Base-by-base conservation (phyloP, 1,284 basidiomycete genomes). In the Cryptococcus maquisensis region DNA sequence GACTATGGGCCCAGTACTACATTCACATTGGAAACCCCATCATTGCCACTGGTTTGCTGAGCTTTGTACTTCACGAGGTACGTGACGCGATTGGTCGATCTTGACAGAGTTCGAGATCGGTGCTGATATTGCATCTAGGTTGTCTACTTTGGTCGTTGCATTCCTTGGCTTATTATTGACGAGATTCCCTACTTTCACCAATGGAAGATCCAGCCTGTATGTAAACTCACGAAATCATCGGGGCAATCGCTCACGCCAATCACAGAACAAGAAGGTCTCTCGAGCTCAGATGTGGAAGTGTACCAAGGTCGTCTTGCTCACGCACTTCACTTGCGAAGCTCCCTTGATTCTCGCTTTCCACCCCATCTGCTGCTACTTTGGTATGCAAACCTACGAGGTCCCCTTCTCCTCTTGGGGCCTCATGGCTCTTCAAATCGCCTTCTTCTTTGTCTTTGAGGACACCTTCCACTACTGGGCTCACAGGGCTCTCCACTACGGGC, bases 281-380 rank as follows among this genome's bases (percentile, higher is more conserved):
- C 64, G 82, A 0, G 78, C 80, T 55, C 90, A 97, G 72, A 92
- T 98, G 76, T 96, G 92, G 92, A 86, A 91, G 61, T 97, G 93
- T 80, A 96, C 92, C 37, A 95, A 93, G 78, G 86, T 87, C 67
- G 95, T 98, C 28, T 82, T 98, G 6, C 85, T 92, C 72, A 93
- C 90, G 13, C 96, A 98, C 76, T 96, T 98, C 73, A 95, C 93
- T 38, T 87, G 97, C 63, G 95, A 98, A 77, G 80, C 94, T 12
- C 95, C 95, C 15, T 69, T 97, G 86, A 98, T 98, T 69, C 94
- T 89, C 88, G 79, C 91, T 48, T 98, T 98, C 85, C 93, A 98
- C 77, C 95, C 93, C 2, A 80, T 95, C 69, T 93, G 92, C 49
- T 90, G 94, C 71, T 79, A 81, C 59, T 83, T 97, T 64, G 94